Conservation (phyloP, 2,329 filamentous ascomycete genomes). For the Fusarium zealandicum region DNA sequence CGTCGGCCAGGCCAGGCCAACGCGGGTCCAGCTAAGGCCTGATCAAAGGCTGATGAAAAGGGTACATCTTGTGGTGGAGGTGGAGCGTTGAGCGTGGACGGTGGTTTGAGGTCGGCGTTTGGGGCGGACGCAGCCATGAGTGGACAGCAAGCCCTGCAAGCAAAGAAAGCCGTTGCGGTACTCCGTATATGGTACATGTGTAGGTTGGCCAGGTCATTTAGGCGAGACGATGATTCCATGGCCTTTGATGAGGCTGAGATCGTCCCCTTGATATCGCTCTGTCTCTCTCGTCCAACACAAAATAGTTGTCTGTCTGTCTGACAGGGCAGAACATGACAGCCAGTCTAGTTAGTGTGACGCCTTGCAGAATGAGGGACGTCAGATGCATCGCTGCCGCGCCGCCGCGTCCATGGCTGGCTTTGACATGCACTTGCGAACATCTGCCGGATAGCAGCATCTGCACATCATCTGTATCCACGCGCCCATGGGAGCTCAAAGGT, state of each 20-base stretch:
- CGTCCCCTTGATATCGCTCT: constrained; percentile 16
- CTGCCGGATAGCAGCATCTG: constrained; percentile 25
- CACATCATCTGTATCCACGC: constrained; percentile 33
- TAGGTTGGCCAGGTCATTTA: constrained; percentile 1
- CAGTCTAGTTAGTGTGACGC: constrained; percentile 11
- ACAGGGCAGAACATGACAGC: constrained; percentile 1
- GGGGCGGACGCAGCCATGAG: constrained; percentile 40
- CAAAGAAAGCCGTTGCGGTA: constrained; percentile 27
- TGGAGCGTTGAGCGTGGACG: constrained; percentile 37
- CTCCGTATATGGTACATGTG: constrained; percentile 26
- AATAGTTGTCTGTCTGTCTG: constrained; percentile 4
- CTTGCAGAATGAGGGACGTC: constrained; percentile 28
- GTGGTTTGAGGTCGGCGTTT: constrained; percentile 42
- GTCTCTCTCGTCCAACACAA: constrained; percentile 3
- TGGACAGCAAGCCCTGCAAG: constrained; percentile 34
- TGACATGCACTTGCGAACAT: constrained; percentile 13
- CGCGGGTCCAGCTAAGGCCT: constrained; percentile 33
- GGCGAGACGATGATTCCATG: constrained; percentile 12
- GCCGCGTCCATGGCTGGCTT: constrained; percentile 11
- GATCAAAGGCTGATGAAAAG: constrained; percentile 23
- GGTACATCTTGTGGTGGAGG: constrained; percentile 33
- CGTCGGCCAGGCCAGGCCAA: constrained; percentile 36
- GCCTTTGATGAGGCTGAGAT: constrained; percentile 40
- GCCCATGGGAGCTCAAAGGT: background rate
- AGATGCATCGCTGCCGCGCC: constrained; percentile 26